Base-by-base conservation (phyloP, 306 rosid species). In the Gleditsia sinensis region DNA sequence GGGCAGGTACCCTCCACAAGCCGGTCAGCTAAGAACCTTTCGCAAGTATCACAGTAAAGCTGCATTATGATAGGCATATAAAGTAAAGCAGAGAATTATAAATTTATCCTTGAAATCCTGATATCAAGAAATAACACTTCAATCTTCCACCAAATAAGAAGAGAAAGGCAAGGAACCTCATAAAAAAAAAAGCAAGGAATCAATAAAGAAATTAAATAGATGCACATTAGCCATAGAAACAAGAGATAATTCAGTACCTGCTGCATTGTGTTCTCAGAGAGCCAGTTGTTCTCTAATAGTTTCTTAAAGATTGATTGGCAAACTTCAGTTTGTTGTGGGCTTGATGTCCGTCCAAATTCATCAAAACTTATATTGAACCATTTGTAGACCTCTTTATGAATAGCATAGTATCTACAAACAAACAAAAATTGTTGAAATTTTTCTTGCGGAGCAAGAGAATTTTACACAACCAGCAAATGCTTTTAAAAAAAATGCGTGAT, bases 1-100 rank as follows among this genome's bases (percentile, higher is more conserved):
- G 97, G 97, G 74, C 98, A 94, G 65, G 60, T 74, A 58, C 98
- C 98, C 87, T 94, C 98, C 82, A 94, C 95, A 9, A 90, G 95
- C 45, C 98, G 84, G 60, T 94, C 98, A 17, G 98, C 96, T 74
- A 94, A 77, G 88, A 94, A 94, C 78, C 83, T 88, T 70, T 87
- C 16, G 85, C 98, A 94, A 2, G 86, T 82, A 67, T 91, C 90
- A 7, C 98, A 94, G 78, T 87, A 94, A 54, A 88, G 96, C 98
- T 94, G 95, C 78, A 88, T 68, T 42, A 76, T 55, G 49, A 28
- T 36, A 86, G 36, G 43, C 64, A 55, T 54, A 61, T 60, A 24
- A 70, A 80, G 78, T 42, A 45, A 49, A 78, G 64, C 45, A 45
- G 49, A 32, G 30, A 13, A 16, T 40, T 23, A 54, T 6, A 19